A percentile compares a stretch with the other conserved stretches of the same genome.
Evolutionary conservation across 768 basidiomycete species (phyloP).

Genomic region (Phanerochaete carnosa): DNA sequence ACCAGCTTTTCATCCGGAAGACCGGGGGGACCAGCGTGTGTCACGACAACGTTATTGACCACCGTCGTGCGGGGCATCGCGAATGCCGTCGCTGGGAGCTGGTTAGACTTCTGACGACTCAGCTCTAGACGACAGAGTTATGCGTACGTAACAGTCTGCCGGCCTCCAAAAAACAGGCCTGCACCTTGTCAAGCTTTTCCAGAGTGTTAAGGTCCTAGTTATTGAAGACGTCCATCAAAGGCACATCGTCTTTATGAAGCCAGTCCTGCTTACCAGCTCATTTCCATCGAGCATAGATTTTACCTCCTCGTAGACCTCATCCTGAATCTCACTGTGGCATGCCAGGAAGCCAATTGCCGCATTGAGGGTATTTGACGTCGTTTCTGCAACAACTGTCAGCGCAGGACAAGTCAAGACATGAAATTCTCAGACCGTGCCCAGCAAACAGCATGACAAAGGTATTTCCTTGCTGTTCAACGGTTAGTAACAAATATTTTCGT

Average conservation of each 20-base stretch:
- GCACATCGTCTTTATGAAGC: no score
- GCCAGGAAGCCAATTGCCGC: conserved; percentile 1
- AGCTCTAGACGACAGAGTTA: neutral
- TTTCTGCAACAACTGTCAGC: no score
- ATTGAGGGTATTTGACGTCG: neutral
- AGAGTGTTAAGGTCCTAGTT: neutral
- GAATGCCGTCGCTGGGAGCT: neutral
- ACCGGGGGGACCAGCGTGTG: neutral
- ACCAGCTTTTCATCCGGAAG: neutral
- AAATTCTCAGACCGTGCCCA: no score
- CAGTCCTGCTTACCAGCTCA: neutral
- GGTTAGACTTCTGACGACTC: neutral
- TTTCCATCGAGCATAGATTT: neutral
- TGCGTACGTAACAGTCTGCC: neutral
- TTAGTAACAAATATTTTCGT: neutral
- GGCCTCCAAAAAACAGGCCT: neutral
- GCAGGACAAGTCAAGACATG: no score
- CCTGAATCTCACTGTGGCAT: neutral
- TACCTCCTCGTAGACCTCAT: conserved; percentile 2
- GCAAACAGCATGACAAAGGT: conserved; percentile 8
- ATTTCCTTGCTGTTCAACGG: neutral
- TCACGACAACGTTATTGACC: neutral
- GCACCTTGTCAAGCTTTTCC: neutral
- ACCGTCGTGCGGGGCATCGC: neutral
- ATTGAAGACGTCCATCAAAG: no score